Evolutionary conservation across 139 green algal genomes (phyloP).

Genomic region (Chlorella sorokiniana): DNA sequence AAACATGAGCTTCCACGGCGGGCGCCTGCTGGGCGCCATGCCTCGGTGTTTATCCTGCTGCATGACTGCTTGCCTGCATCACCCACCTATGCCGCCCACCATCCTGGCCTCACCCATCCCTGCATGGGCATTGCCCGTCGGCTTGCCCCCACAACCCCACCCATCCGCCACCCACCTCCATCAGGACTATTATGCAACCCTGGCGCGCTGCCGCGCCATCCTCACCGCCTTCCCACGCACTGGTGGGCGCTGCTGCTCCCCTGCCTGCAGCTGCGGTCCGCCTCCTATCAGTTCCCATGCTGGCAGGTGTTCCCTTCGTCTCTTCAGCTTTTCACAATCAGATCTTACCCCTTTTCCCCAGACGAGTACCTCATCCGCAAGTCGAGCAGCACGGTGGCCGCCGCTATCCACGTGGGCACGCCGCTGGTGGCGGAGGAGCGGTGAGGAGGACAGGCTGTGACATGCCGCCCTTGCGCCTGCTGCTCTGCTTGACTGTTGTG

Average conservation of each 20-base stretch:
- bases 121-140: background rate
- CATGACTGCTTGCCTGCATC: too few species aligned
- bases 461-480: too few species aligned
- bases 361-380: background rate
- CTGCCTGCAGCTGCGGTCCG: background rate
- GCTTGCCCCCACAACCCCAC: background rate
- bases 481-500: too few species aligned
- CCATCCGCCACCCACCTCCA: background rate
- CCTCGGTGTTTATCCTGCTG: too few species aligned
- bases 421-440: slow-evolving; percentile 3
- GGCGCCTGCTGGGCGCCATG: too few species aligned
- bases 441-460: too few species aligned
- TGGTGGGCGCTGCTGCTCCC: background rate
- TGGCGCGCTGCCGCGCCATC: slow-evolving; percentile 13
- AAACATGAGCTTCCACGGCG: too few species aligned
- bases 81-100: too few species aligned
- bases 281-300: background rate
- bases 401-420: background rate
- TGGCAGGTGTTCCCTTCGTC: background rate
- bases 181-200: slow-evolving; percentile 11
- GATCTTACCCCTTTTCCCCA: background rate
- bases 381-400: slow-evolving; percentile 7
- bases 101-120: too few species aligned
- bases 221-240: background rate
- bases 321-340: background rate